Percentiles rank a stretch among this genome's conserved stretches.
These are phyloP conservation scores for Alternaria triticina DNA, from an alignment of 2,329 filamentous ascomycete species.

Conservation along the genomic window DNA sequence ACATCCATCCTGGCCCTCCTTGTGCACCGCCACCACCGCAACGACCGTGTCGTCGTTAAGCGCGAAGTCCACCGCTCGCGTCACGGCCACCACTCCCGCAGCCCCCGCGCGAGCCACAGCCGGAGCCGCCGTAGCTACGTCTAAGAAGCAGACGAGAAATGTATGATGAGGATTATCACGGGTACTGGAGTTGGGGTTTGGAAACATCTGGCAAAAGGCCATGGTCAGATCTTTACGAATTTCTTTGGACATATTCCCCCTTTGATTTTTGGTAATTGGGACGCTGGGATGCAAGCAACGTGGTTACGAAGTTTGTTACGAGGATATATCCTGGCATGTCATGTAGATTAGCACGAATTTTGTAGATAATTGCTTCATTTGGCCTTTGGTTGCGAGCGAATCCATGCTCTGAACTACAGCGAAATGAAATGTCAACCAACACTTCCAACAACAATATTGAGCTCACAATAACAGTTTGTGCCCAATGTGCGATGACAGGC, in stretches of 20 bases:
- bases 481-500: background rate
- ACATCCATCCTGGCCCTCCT: conserved; percentile 65
- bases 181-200: conserved; percentile 1
- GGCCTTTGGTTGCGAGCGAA: background rate
- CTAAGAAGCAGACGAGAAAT: conserved; percentile 11
- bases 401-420: background rate
- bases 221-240: conserved; percentile 19
- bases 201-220: background rate
- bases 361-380: conserved; percentile 8
- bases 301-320: conserved; percentile 1
- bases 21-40: conserved; percentile 54
- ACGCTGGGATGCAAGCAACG: background rate
- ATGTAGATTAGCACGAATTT: background rate
- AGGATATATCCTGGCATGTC: conserved; percentile 7
- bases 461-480: background rate
- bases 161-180: background rate
- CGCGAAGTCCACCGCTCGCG: conserved; percentile 57
- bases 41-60: conserved; percentile 60
- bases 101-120: conserved; percentile 46
- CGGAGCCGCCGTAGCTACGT: conserved; percentile 49
- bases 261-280: conserved; percentile 7
- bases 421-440: background rate
- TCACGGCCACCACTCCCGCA: conserved; percentile 50
- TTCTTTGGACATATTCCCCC: conserved; percentile 22
- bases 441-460: background rate